Percentiles rank a stretch among this genome's conserved stretches.
Conservation (phyloP, 1,139 yeast genomes). For the Eremothecium gossypii region DNA sequence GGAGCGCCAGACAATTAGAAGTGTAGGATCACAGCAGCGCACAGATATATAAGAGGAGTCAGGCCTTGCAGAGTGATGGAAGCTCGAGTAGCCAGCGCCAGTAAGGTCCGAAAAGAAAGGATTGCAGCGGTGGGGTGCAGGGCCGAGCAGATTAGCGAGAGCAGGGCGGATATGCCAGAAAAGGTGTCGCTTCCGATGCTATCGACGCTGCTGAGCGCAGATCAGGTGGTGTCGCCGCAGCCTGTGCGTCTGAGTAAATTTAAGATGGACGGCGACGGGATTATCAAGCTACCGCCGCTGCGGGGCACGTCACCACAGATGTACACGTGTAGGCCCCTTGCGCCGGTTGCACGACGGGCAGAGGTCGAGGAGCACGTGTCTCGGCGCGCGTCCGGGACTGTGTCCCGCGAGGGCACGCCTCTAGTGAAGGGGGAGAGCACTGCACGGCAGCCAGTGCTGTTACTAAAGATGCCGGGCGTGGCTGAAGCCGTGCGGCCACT, state of each 20-base stretch:
- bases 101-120: no score
- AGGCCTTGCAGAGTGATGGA: no score
- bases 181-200: slow-evolving; percentile 1
- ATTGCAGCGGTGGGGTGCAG: no score
- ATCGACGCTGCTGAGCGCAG: not conserved
- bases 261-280: slow-evolving; percentile 15
- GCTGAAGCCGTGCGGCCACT: not conserved
- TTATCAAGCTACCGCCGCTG: slow-evolving; percentile 25
- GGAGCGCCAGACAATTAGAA: no score
- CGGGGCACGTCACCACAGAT: not conserved
- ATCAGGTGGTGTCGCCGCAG: not conserved
- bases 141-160: no score
- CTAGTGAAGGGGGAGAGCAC: not conserved
- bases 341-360: not conserved
- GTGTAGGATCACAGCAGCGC: no score
- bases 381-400: not conserved
- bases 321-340: not conserved
- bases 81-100: no score
- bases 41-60: no score
- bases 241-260: slow-evolving; percentile 5
- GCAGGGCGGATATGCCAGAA: not conserved
- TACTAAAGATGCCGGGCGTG: not conserved
- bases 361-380: not conserved
- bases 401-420: not conserved
- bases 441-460: not conserved